Conservation (phyloP, 2,329 filamentous ascomycete genomes). For the Lithohypha guttulata region DNA sequence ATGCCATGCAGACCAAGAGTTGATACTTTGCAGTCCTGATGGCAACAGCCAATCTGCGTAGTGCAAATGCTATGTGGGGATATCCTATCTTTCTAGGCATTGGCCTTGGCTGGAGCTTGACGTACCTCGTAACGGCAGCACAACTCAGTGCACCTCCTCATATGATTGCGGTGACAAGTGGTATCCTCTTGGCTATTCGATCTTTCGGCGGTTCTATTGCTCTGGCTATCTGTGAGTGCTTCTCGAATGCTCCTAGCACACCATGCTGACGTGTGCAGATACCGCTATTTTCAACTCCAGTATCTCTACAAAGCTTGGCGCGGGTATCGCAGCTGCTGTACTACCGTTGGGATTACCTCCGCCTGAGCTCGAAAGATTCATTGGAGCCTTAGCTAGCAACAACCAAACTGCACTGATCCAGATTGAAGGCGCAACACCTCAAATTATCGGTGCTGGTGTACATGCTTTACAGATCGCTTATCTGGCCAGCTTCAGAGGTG, state of each 20-base stretch:
- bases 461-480: slow-evolving; percentile 12
- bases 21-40: slow-evolving; percentile 8
- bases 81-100: slow-evolving; percentile 11
- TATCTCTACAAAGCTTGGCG: slow-evolving; percentile 9
- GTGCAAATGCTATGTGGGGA: slow-evolving; percentile 11
- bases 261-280: slow-evolving; percentile 6
- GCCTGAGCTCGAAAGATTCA: slow-evolving; percentile 8
- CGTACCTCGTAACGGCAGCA: slow-evolving; percentile 10
- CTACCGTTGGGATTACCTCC: slow-evolving; percentile 10
- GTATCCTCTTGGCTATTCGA: slow-evolving; percentile 12
- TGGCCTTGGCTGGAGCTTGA: slow-evolving; percentile 10
- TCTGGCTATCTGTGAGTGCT: slow-evolving; percentile 10
- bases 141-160: slow-evolving; percentile 13
- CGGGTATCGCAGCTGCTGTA: slow-evolving; percentile 11
- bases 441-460: slow-evolving; percentile 11
- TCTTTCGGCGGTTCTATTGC: slow-evolving; percentile 12
- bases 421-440: slow-evolving; percentile 12
- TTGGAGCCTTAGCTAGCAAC: slow-evolving; percentile 8
- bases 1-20: neutral
- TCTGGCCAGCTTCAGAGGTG: slow-evolving; percentile 11
- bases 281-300: slow-evolving; percentile 15
- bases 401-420: slow-evolving; percentile 5
- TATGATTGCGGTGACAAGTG: slow-evolving; percentile 12
- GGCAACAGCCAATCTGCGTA: slow-evolving; percentile 9
- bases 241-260: neutral